Evolutionary conservation across 2,329 filamentous ascomycete species (phyloP).

Genomic region (Trichothecium roseum): DNA sequence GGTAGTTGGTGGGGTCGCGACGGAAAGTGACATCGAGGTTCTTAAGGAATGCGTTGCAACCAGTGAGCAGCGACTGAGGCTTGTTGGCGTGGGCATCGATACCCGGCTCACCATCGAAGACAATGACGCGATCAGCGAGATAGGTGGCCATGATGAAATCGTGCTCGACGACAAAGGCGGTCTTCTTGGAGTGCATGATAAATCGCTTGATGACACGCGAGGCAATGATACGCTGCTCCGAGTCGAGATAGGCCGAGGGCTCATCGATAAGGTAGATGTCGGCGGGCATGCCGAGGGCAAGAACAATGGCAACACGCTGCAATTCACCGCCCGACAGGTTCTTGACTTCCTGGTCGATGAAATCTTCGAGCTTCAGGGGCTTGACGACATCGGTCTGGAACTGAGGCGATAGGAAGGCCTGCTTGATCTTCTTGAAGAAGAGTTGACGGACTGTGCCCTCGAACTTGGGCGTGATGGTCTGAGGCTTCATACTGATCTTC

Average conservation of each 20-base stretch:
- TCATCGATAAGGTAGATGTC: conserved; percentile 99
- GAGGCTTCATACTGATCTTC: conserved; percentile 99
- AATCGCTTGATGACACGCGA: conserved; percentile 98
- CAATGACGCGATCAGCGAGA: conserved; percentile 86
- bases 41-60: conserved; percentile 94
- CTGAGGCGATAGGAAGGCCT: conserved; percentile 88
- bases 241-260: conserved; percentile 94
- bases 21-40: conserved; percentile 98
- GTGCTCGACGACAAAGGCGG: conserved; percentile 98
- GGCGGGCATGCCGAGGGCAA: conserved; percentile 88
- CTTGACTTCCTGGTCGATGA: conserved; percentile 99
- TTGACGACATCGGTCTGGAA: conserved; percentile 99
- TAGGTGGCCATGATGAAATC: conserved; percentile 93
- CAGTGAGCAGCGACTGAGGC: conserved; percentile 85
- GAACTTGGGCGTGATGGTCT: conserved; percentile 98
- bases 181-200: conserved; percentile 99
- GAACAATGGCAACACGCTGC: conserved; percentile 96
- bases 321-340: conserved; percentile 98
- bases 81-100: conserved; percentile 78
- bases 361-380: conserved; percentile 97
- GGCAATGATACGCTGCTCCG: conserved; percentile 96
- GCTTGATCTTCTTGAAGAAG: conserved; percentile 99
- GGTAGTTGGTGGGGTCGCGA: conserved; percentile 90
- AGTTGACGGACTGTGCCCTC: conserved; percentile 92
- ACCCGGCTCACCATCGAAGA: conserved; percentile 92